phyloP scores from a whole-genome alignment of 1,284 basidiomycete genomes.

The Ganoderma sinense region DNA sequence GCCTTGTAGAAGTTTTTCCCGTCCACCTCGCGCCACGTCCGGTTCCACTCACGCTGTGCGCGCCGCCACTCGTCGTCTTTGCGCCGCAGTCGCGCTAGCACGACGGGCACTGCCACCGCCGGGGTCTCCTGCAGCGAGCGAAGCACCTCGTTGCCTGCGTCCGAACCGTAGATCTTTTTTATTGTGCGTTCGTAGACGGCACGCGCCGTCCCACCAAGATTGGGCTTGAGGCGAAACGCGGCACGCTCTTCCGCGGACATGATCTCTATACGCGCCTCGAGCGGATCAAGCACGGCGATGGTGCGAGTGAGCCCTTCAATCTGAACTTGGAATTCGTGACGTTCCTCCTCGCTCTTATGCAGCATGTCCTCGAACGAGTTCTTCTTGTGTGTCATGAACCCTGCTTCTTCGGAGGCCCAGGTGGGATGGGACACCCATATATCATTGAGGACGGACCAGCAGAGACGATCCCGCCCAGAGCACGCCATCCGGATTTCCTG shows the following conservation, averaged over 20 bases:
- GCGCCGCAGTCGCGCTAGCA: constrained; percentile 89
- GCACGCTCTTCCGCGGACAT: constrained; percentile 92
- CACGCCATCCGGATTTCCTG: constrained; percentile 92
- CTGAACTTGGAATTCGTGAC: constrained; percentile 98
- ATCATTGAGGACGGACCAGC: constrained; percentile 96
- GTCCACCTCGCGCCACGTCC: constrained; percentile 97
- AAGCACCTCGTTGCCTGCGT: constrained; percentile 86
- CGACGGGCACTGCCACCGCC: constrained; percentile 90
- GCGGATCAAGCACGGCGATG: constrained; percentile 92
- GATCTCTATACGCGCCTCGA: constrained; percentile 86
- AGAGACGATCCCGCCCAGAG: constrained; percentile 94
- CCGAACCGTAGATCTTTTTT: constrained; percentile 93
- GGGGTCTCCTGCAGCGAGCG: constrained; percentile 94
- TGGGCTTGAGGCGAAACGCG: constrained; percentile 85
- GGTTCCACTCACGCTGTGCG: constrained; percentile 95
- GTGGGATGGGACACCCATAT: constrained; percentile 98
- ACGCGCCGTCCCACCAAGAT: constrained; percentile 90
- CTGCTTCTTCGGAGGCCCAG: constrained; percentile 96
- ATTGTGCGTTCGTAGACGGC: constrained; percentile 93
- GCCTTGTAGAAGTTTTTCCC: constrained; percentile 98
- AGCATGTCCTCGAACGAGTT: constrained; percentile 96
- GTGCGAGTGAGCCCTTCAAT: constrained; percentile 93
- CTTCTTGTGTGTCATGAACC: constrained; percentile 96
- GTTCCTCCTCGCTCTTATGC: constrained; percentile 97
- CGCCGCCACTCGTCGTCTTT: constrained; percentile 99